A percentile compares a stretch with the other conserved stretches of the same genome.
phyloP scores from a whole-genome alignment of 1,139 yeast genomes.

The Suhomyces terraborum region DNA sequence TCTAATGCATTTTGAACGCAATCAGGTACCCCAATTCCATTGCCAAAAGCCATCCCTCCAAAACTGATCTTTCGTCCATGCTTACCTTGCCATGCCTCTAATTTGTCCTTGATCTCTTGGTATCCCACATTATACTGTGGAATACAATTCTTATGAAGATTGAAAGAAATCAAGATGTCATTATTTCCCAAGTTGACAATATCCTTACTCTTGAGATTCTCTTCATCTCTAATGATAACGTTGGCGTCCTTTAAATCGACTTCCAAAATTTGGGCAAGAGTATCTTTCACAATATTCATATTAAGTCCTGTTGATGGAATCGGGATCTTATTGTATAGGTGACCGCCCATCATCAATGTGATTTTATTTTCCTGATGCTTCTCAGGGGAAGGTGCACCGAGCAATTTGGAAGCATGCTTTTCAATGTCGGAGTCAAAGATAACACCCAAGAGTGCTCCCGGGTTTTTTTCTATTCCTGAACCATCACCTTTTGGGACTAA shows the following conservation, averaged over 20 bases:
- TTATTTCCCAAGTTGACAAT: conserved; percentile 25
- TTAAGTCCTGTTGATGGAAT: conserved; percentile 52
- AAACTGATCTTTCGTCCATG: conserved; percentile 48
- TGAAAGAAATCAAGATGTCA: conserved; percentile 40
- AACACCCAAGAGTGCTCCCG: conserved; percentile 73
- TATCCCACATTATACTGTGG: conserved; percentile 86
- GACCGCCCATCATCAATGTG: conserved; percentile 92
- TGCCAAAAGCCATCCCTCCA: conserved; percentile 83
- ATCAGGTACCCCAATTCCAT: conserved; percentile 90
- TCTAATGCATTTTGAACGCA: conserved; percentile 67
- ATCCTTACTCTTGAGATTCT: conserved; percentile 22
- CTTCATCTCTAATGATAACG: conserved; percentile 33
- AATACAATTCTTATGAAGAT: conserved; percentile 56
- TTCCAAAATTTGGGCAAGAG: conserved; percentile 52
- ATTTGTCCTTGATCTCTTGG: conserved; percentile 42
- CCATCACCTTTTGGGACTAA: conserved; percentile 63
- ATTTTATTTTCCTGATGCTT: conserved; percentile 40
- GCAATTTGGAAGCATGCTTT: conserved; percentile 35
- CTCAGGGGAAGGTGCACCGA: background rate
- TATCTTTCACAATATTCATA: conserved; percentile 45
- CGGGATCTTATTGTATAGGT: conserved; percentile 41
- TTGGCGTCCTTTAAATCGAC: conserved; percentile 37
- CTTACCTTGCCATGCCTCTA: conserved; percentile 36
- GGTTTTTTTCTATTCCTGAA: conserved; percentile 38
- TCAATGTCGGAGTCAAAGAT: conserved; percentile 88